Evolutionary conservation across 805 yeast genomes (phyloP).

Genomic region (Saccharomycopsis synnaedendra): DNA sequence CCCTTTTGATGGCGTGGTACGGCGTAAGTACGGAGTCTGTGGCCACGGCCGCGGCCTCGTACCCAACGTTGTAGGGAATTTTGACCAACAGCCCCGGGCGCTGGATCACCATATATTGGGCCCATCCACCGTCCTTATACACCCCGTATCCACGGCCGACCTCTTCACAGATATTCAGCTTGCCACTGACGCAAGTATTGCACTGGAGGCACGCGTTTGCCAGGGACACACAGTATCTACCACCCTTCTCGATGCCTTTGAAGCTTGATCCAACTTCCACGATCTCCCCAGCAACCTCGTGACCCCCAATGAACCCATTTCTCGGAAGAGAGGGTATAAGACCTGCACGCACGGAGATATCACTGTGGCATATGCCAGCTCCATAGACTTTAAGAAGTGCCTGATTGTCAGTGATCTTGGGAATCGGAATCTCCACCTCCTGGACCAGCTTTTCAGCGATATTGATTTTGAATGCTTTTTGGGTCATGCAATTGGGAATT

Average conservation of each 20-base stretch:
- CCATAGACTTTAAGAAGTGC: conserved; percentile 16
- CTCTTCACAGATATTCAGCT: conserved; percentile 65
- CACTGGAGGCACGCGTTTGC: conserved; percentile 25
- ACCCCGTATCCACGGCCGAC: conserved; percentile 18
- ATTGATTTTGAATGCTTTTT: neutral
- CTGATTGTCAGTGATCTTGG: neutral
- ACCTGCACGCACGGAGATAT: conserved; percentile 26
- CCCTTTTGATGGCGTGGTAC: conserved; percentile 24
- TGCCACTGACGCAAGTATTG: conserved; percentile 98
- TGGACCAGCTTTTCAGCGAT: neutral
- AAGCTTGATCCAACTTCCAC: conserved; percentile 14
- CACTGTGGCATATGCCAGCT: conserved; percentile 29
- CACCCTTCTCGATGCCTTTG: neutral
- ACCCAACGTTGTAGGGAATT: conserved; percentile 22
- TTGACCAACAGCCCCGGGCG: conserved; percentile 9
- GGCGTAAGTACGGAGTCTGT: conserved; percentile 26
- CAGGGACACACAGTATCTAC: conserved; percentile 15
- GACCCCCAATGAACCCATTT: conserved; percentile 21
- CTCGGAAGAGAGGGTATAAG: neutral
- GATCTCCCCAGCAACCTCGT: conserved; percentile 23
- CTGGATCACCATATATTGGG: conserved; percentile 19
- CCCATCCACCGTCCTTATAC: conserved; percentile 24
- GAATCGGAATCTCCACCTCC: neutral
- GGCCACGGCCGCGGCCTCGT: conserved; percentile 24
- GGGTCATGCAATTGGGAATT: neutral